Evolutionary conservation across 179 eudicot genomes (phyloP).

Genomic region (Kewa caespitosa): DNA sequence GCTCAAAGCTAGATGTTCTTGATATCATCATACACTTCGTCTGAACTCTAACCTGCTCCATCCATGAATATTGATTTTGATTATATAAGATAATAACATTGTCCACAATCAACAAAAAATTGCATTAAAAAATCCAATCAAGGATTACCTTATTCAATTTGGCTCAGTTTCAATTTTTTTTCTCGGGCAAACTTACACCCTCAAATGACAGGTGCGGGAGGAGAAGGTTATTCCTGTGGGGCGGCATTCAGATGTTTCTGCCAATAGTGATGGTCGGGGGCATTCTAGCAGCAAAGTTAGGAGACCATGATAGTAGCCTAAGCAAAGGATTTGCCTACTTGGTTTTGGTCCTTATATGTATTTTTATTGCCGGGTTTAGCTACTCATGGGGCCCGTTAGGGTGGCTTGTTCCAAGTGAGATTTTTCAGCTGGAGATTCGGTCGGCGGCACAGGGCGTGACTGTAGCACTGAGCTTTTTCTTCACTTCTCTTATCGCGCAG

Average conservation of each 20-base stretch:
- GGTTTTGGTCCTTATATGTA: slow-evolving; percentile 25
- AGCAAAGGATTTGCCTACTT: slow-evolving; percentile 24
- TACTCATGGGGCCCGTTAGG: slow-evolving; percentile 41
- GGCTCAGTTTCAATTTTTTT: too few species aligned
- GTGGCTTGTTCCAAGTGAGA: slow-evolving; percentile 41
- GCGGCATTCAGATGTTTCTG: slow-evolving; percentile 32
- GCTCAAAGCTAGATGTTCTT: too few species aligned
- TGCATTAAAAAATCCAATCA: too few species aligned
- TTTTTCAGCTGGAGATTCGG: slow-evolving; percentile 35
- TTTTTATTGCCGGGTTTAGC: slow-evolving; percentile 29
- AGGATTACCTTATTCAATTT: too few species aligned
- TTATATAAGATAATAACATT: too few species aligned
- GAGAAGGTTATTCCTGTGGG: slow-evolving; percentile 28
- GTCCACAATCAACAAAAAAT: too few species aligned
- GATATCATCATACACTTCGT: too few species aligned
- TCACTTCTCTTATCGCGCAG: slow-evolving; percentile 30
- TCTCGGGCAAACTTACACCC: too few species aligned
- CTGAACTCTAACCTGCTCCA: too few species aligned
- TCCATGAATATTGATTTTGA: too few species aligned
- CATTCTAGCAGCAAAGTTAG: slow-evolving; percentile 26
- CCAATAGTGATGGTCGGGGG: slow-evolving; percentile 24
- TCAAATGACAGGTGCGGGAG: slow-evolving; percentile 35
- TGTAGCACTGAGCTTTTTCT: slow-evolving; percentile 25
- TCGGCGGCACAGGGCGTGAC: slow-evolving; percentile 36
- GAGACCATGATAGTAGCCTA: slow-evolving; percentile 28